Conservation (phyloP, 805 yeast genomes). For the Wickerhamomyces bovis region DNA sequence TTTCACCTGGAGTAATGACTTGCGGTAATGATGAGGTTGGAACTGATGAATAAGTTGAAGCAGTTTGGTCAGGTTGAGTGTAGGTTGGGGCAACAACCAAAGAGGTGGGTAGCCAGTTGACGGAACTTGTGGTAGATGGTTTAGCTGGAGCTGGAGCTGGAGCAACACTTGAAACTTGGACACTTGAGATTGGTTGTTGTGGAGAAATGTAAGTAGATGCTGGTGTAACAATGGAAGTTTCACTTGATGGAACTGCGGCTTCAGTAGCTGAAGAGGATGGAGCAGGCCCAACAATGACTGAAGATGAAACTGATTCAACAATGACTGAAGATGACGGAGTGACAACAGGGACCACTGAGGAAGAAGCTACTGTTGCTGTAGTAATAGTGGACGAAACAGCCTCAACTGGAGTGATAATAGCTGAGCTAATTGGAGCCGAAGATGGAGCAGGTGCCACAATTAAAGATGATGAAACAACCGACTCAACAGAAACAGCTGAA, state of each 20-base stretch:
- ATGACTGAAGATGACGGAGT: background rate
- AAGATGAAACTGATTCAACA: constrained; percentile 3
- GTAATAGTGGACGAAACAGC: constrained; percentile 51
- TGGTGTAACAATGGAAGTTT: constrained; percentile 4
- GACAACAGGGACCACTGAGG: constrained; percentile 1
- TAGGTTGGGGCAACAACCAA: constrained; percentile 32
- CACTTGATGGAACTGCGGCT: background rate
- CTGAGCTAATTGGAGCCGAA: background rate
- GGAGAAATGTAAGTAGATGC: constrained; percentile 12
- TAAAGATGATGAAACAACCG: background rate
- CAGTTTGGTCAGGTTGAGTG: constrained; percentile 16
- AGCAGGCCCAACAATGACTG: background rate
- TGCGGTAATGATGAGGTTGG: constrained; percentile 58
- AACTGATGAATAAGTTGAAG: constrained; percentile 22
- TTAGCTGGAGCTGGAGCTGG: constrained; percentile 6
- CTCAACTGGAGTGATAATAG: background rate
- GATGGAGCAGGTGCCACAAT: background rate
- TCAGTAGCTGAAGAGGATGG: background rate
- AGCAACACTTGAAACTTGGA: background rate
- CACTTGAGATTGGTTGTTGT: constrained; percentile 3
- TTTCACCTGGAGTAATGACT: constrained; percentile 63
- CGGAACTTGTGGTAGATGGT: constrained; percentile 17
- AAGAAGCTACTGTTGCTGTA: constrained; percentile 36
- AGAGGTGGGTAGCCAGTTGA: constrained; percentile 40
- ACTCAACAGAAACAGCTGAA: background rate